Evolutionary conservation across 106 monocot species (phyloP).

Genomic region (Agapanthus africanus): DNA sequence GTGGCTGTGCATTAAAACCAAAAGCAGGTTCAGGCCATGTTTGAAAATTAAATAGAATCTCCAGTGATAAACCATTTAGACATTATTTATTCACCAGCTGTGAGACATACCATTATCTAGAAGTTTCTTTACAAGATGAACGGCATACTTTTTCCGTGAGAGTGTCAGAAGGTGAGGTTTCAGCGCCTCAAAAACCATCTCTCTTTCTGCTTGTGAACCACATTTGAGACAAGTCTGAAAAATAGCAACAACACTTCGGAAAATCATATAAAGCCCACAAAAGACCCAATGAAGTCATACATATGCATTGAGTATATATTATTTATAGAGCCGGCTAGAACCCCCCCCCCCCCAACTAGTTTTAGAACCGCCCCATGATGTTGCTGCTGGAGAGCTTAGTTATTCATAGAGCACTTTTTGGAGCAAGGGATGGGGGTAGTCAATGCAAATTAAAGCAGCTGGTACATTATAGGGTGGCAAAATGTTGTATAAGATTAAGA

Average conservation of each 20-base stretch:
- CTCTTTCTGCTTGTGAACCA: conserved; percentile 74
- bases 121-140: conserved; percentile 93
- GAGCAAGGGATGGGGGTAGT: too few relatives aligned
- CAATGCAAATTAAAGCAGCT: too few relatives aligned
- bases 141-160: conserved; percentile 69
- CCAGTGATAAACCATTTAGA: neutral
- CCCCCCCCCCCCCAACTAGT: too few relatives aligned
- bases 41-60: conserved; percentile 1
- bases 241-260: neutral
- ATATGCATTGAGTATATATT: neutral
- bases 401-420: too few relatives aligned
- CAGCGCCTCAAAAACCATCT: conserved; percentile 66
- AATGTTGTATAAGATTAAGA: too few relatives aligned
- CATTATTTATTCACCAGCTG: neutral
- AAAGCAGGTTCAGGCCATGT: neutral
- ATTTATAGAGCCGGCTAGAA: too few relatives aligned
- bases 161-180: conserved; percentile 76
- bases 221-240: conserved; percentile 12
- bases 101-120: conserved; percentile 56
- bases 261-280: neutral
- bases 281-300: neutral
- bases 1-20: conserved; percentile 35
- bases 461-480: too few relatives aligned
- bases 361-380: too few relatives aligned
- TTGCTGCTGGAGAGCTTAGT: too few relatives aligned